These are phyloP conservation scores for Psilocybe mexicana DNA, from an alignment of 1,284 basidiomycete genomes.

Conservation along the genomic window DNA sequence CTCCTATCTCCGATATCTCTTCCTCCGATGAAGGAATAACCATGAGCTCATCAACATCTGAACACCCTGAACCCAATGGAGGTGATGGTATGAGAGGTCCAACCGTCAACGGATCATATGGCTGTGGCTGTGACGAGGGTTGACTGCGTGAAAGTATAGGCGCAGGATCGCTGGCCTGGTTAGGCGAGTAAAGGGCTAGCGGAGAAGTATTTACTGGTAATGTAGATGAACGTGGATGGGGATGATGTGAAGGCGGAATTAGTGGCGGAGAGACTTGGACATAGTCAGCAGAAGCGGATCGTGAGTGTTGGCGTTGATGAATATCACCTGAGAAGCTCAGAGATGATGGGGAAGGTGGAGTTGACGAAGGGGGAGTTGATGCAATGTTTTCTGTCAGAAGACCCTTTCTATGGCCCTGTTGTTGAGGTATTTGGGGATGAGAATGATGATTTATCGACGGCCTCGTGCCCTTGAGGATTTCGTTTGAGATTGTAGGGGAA, in stretches of 20 bases:
- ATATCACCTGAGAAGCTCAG: constrained; percentile 3
- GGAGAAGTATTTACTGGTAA: background rate
- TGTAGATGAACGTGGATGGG: constrained; percentile 5
- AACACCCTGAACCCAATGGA: constrained; percentile 19
- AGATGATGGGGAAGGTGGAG: constrained; percentile 21
- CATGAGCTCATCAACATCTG: constrained; percentile 34
- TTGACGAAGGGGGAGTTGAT: constrained; percentile 18
- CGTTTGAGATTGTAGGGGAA: background rate
- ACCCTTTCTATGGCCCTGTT: background rate
- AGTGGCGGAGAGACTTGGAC: background rate
- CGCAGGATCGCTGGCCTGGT: background rate
- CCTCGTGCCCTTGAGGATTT: background rate
- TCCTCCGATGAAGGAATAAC: constrained; percentile 45
- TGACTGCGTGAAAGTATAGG: constrained; percentile 15
- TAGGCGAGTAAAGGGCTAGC: background rate
- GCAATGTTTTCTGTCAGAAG: constrained; percentile 16
- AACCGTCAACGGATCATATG: background rate
- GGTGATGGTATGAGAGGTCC: constrained; percentile 7
- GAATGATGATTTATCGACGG: background rate
- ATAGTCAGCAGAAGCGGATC: background rate
- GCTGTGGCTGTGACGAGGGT: constrained; percentile 1
- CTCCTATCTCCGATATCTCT: constrained; percentile 37
- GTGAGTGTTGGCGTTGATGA: constrained; percentile 1
- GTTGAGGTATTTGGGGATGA: background rate
- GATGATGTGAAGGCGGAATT: background rate